Percentiles rank a stretch among this genome's conserved stretches.
Evolutionary conservation across 2,329 filamentous ascomycete genomes (phyloP).

Genomic region (Xylaria sp.): DNA sequence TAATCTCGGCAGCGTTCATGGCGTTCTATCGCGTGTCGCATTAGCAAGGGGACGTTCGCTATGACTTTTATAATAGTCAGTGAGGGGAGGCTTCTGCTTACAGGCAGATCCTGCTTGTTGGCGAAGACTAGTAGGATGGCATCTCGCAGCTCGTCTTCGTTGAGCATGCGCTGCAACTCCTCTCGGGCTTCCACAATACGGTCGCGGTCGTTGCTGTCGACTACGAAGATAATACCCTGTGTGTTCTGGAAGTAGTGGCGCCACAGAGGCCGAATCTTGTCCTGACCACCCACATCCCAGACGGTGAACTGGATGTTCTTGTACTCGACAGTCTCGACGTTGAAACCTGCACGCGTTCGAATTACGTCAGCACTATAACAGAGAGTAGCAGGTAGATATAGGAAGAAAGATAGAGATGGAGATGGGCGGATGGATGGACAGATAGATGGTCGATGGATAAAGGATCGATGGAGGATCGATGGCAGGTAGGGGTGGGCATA

Average conservation of each 20-base stretch:
- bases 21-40: constrained; percentile 62
- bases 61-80: not conserved
- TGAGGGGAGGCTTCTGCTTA: constrained; percentile 45
- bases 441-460: not conserved
- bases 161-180: constrained; percentile 96
- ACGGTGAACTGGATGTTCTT: constrained; percentile 99
- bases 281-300: constrained; percentile 99
- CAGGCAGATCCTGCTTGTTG: constrained; percentile 99
- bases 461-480: not conserved
- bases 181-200: constrained; percentile 95
- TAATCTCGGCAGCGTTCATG: constrained; percentile 99
- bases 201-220: constrained; percentile 97
- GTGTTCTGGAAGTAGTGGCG: constrained; percentile 99
- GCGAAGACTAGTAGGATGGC: constrained; percentile 95
- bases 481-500: constrained; percentile 42
- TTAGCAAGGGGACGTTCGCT: constrained; percentile 28
- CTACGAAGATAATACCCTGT: constrained; percentile 99
- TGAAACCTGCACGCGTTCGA: constrained; percentile 65
- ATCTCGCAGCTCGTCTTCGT: constrained; percentile 97
- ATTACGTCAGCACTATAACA: constrained; percentile 19
- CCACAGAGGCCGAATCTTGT: constrained; percentile 99
- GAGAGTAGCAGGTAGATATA: not conserved
- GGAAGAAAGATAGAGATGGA: not conserved
- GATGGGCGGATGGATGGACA: not conserved
- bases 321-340: constrained; percentile 99